phyloP scores from a whole-genome alignment of 1,284 basidiomycete genomes.

The Cutaneotrichosporon mucoides region DNA sequence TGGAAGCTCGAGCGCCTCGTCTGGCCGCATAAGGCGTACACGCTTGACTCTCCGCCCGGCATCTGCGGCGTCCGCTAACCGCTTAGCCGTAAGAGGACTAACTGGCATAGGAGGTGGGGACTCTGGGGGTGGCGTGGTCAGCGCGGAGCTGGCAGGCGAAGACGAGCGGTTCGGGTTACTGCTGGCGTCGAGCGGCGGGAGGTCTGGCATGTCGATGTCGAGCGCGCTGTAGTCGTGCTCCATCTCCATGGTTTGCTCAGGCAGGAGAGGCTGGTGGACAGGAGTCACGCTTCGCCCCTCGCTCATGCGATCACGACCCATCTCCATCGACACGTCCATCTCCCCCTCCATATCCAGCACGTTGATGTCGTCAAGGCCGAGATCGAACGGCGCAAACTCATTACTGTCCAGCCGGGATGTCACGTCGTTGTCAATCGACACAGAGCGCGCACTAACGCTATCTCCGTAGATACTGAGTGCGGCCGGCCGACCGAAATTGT shows the following conservation, averaged over 20 bases:
- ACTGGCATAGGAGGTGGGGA: slow-evolving; percentile 46
- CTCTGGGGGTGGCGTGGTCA: slow-evolving; percentile 43
- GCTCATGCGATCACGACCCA: too few species aligned
- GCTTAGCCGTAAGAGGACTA: slow-evolving; percentile 55
- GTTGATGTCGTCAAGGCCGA: slow-evolving; percentile 43
- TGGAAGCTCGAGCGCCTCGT: slow-evolving; percentile 65
- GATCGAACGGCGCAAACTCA: slow-evolving; percentile 56
- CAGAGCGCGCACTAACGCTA: slow-evolving; percentile 25
- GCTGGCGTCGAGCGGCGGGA: slow-evolving; percentile 46
- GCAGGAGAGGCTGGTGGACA: too few species aligned
- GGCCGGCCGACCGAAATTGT: slow-evolving; percentile 40
- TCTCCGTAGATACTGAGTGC: slow-evolving; percentile 50
- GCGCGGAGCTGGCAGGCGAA: slow-evolving; percentile 1
- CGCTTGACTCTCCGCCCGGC: slow-evolving; percentile 55
- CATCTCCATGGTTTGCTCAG: too few species aligned
- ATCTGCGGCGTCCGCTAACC: slow-evolving; percentile 32
- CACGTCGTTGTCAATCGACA: slow-evolving; percentile 22
- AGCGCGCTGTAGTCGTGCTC: too few species aligned
- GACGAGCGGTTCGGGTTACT: neutral
- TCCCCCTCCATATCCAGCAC: slow-evolving; percentile 8
- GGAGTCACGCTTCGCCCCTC: too few species aligned
- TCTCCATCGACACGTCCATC: too few species aligned
- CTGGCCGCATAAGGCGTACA: slow-evolving; percentile 52
- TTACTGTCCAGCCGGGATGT: slow-evolving; percentile 70
- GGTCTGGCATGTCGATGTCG: slow-evolving; percentile 15